A percentile compares a stretch with the other conserved stretches of the same genome.
phyloP scores from a whole-genome alignment of 1,139 yeast genomes.

The Yamadazyma trypodendri region DNA sequence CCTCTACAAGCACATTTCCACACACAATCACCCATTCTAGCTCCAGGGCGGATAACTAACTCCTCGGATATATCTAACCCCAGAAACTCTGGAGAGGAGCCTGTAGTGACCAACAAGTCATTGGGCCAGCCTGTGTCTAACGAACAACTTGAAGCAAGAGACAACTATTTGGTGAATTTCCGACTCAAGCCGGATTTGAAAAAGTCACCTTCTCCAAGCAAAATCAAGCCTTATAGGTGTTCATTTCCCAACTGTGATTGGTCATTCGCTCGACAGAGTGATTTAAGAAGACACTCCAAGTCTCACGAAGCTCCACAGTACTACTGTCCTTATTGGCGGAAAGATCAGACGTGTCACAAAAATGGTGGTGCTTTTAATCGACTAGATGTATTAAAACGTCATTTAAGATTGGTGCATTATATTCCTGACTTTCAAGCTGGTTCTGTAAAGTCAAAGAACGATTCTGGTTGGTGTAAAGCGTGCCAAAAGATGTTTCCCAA shows the following conservation, averaged over 20 bases:
- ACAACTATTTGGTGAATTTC: conserved; percentile 5
- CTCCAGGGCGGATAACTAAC: not conserved
- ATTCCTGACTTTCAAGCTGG: conserved; percentile 42
- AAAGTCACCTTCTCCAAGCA: conserved; percentile 6
- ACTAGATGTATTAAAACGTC: conserved; percentile 69
- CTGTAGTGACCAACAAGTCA: conserved; percentile 1
- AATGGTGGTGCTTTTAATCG: conserved; percentile 73
- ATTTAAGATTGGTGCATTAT: conserved; percentile 63
- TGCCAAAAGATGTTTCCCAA: conserved; percentile 59
- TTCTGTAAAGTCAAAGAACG: conserved; percentile 28
- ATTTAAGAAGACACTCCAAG: conserved; percentile 61
- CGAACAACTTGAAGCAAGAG: conserved; percentile 1
- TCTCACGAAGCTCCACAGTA: conserved; percentile 65
- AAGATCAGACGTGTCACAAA: conserved; percentile 67
- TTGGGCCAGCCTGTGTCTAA: conserved; percentile 3
- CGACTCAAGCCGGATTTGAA: conserved; percentile 5
- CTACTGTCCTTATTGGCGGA: conserved; percentile 70
- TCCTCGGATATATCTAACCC: not conserved
- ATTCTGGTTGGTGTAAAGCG: conserved; percentile 64
- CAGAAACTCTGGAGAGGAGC: not conserved
- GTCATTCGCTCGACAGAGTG: conserved; percentile 68
- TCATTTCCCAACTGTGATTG: conserved; percentile 55
- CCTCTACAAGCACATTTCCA: conserved; percentile 1
- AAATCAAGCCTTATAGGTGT: conserved; percentile 41
- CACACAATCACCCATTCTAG: not conserved